Evolutionary conservation across 495 filamentous ascomycete species (phyloP).

Genomic region (Penicillium goetzii): DNA sequence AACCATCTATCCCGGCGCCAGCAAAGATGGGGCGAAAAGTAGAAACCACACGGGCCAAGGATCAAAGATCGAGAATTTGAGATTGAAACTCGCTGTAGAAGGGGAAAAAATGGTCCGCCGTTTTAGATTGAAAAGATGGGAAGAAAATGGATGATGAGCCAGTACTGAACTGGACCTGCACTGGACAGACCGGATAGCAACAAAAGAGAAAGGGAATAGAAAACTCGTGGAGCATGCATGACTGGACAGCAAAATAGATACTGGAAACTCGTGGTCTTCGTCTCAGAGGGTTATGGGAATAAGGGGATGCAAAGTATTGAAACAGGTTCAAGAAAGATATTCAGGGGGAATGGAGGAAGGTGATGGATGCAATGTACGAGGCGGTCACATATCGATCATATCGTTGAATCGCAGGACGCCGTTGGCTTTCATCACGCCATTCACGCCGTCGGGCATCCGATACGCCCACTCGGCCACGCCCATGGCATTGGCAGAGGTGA

Average conservation of each 20-base stretch:
- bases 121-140: conserved; percentile 11
- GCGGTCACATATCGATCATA: conserved; percentile 81
- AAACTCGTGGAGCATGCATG: conserved; percentile 17
- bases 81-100: conserved; percentile 12
- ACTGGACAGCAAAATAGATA: conserved; percentile 17
- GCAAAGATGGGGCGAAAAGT: conserved; percentile 8
- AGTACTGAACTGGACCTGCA: neutral
- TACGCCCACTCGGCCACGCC: conserved; percentile 48
- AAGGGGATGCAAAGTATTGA: conserved; percentile 4
- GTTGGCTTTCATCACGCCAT: conserved; percentile 82
- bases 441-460: conserved; percentile 69
- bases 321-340: conserved; percentile 16
- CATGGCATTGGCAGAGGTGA: conserved; percentile 49
- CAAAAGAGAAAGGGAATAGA: conserved; percentile 14
- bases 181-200: conserved; percentile 3
- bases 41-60: conserved; percentile 6
- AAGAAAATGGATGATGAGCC: conserved; percentile 3
- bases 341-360: conserved; percentile 3
- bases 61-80: conserved; percentile 13
- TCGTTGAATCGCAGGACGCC: conserved; percentile 92
- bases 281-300: conserved; percentile 18
- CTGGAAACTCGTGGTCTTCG: conserved; percentile 30
- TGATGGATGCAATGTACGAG: neutral
- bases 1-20: conserved; percentile 27
- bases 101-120: neutral